Base-by-base conservation (phyloP, 2,329 filamentous ascomycete genomes). In the Aphanoascus verrucosus region DNA sequence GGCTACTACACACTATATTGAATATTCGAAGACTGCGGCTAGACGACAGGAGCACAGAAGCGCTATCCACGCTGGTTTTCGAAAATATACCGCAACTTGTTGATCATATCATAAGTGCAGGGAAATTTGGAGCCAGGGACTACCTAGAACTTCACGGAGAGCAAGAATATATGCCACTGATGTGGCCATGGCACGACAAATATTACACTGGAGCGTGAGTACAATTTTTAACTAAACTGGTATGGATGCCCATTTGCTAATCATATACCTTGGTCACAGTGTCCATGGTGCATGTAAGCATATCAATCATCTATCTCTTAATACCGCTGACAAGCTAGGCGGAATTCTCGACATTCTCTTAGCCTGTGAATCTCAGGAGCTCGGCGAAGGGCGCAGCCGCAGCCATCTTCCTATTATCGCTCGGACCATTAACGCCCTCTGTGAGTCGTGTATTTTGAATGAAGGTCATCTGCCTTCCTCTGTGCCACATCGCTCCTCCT, bases 121-220 rank as follows among this genome's bases (percentile, higher is more conserved):
- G 70, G 5, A 63, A 57, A 34, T 57, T 66, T 35, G 67, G 68
- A 1, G 57, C 63, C 1, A 57, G 56, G n/a, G 58, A 64, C 15
- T 71, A 64, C 45, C 53, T 58, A 2, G 54, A 64, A n/a, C 58
- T 61, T 17, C 52, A 70, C 52, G 67, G 66, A 37, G 55, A 62
- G 2, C 45, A 63, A 34, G 58, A 63, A 34, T 62, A 65, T 5
- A 58, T 71, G 49, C 68, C 68, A 9, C 55, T 72, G 50, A 72
- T 72, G 69, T 72, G 69, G 63, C 57, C 61, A 12, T 72, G 68
- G 60, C 64, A 68, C 54, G 63, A 59, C 2, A 58, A 65, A 47
- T 71, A 67, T 54, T 63, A 62, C 41, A 60, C 70, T 35, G 70
- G 70, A 58, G 63, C 66, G 69, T 71, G 49, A 66, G 69, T 66